A percentile compares a stretch with the other conserved stretches of the same genome.
Evolutionary conservation across 352 stramenopile species (phyloP).

Genomic region (Pythium rishiriense): DNA sequence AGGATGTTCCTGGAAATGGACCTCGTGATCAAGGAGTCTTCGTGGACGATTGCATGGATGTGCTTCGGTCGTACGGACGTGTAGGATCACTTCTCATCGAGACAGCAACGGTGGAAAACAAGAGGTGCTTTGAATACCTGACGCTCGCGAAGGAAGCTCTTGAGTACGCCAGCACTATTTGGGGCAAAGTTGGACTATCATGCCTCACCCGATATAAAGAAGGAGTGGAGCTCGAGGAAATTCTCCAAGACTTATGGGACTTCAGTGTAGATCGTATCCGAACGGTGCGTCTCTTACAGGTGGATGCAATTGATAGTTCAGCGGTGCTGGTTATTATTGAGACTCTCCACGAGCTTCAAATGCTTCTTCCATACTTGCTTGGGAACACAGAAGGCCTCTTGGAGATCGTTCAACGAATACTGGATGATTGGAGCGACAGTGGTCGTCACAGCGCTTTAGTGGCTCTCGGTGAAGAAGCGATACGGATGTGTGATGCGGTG

Average conservation of each 20-base stretch:
- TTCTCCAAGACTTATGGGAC: constrained; percentile 81
- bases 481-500: constrained; percentile 55
- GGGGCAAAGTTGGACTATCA: constrained; percentile 63
- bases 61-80: constrained; percentile 71
- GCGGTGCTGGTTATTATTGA: constrained; percentile 36
- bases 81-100: constrained; percentile 65
- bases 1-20: constrained; percentile 1
- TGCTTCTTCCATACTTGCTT: constrained; percentile 65
- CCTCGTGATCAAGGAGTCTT: constrained; percentile 18
- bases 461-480: constrained; percentile 57
- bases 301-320: not conserved
- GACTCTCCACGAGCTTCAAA: constrained; percentile 69
- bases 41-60: constrained; percentile 67
- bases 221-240: constrained; percentile 64
- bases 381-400: constrained; percentile 44
- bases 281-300: constrained; percentile 40
- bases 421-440: constrained; percentile 44
- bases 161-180: constrained; percentile 46
- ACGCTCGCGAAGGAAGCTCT: constrained; percentile 56
- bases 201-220: constrained; percentile 67
- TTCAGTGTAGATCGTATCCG: constrained; percentile 69
- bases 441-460: constrained; percentile 41
- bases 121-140: constrained; percentile 59
- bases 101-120: constrained; percentile 45
- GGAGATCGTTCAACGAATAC: constrained; percentile 47